Conservation (phyloP, 495 filamentous ascomycete genomes). For the Penicillium lagena region DNA sequence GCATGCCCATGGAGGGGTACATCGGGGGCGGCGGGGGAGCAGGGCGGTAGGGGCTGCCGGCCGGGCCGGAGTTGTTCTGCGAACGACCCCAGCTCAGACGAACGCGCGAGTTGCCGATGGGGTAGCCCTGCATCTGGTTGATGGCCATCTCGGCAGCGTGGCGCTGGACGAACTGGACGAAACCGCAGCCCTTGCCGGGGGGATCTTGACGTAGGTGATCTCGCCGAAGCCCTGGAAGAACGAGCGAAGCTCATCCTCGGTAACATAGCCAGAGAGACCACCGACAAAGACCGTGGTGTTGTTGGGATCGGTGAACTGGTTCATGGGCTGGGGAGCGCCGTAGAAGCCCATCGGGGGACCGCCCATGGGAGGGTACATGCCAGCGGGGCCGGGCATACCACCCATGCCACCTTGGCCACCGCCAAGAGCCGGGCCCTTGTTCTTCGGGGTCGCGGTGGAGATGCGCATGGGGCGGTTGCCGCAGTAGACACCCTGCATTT, state of each 20-base stretch:
- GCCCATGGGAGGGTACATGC: constrained; percentile 62
- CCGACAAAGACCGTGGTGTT: constrained; percentile 99
- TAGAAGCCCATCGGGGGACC: constrained; percentile 77
- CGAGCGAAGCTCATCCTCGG: constrained; percentile 96
- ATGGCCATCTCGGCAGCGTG: constrained; percentile 99
- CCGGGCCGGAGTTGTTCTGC: constrained; percentile 98
- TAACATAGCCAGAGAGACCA: constrained; percentile 95
- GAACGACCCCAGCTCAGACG: constrained; percentile 95
- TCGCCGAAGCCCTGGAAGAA: constrained; percentile 99
- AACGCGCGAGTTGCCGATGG: constrained; percentile 97
- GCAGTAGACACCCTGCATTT: constrained; percentile 99
- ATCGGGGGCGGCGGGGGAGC: constrained; percentile 85
- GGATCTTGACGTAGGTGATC: constrained; percentile 99
- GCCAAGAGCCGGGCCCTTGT: constrained; percentile 63
- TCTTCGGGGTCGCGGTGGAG: constrained; percentile 96
- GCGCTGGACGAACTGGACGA: constrained; percentile 98
- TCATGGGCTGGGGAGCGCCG: constrained; percentile 89
- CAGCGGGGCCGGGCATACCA: constrained; percentile 39
- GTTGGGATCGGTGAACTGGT: constrained; percentile 99
- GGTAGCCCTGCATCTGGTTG: constrained; percentile 99
- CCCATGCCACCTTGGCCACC: constrained; percentile 45
- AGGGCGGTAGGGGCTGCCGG: constrained; percentile 94
- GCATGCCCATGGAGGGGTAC: constrained; percentile 81
- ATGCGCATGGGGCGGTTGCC: constrained; percentile 99
- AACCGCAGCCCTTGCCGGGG: constrained; percentile 98